Evolutionary conservation across 805 yeast species (phyloP).

Genomic region (Yamadazyma olivae): DNA sequence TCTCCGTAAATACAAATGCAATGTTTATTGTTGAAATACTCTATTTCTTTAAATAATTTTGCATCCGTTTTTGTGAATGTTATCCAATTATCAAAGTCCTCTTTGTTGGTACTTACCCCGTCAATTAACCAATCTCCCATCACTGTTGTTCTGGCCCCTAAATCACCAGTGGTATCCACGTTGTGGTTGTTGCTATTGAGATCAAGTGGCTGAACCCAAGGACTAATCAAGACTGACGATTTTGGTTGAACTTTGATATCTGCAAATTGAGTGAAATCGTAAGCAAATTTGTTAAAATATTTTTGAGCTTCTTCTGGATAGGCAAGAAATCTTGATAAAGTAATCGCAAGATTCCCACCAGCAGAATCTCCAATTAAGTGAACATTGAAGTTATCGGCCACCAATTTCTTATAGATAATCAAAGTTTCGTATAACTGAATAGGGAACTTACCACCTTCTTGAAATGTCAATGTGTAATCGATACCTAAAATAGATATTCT

Average conservation of each 20-base stretch:
- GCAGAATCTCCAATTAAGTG: conserved; percentile 42
- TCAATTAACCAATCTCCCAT: conserved; percentile 34
- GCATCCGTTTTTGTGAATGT: conserved; percentile 22
- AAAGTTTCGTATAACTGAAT: conserved; percentile 29
- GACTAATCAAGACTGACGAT: conserved; percentile 26
- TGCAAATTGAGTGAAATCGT: conserved; percentile 11
- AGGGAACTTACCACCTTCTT: conserved; percentile 29
- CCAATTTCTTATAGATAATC: conserved; percentile 21
- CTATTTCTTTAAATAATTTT: conserved; percentile 23
- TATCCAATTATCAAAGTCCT: conserved; percentile 11
- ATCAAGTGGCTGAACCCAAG: conserved; percentile 34
- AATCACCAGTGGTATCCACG: conserved; percentile 25
- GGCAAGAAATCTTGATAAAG: conserved; percentile 20
- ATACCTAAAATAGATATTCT: conserved; percentile 24
- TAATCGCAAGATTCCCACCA: conserved; percentile 35
- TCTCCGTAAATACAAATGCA: conserved; percentile 28
- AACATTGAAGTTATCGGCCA: conserved; percentile 24
- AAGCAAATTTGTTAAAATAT: conserved; percentile 16
- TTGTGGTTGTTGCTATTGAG: conserved; percentile 17
- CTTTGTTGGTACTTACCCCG: conserved; percentile 14
- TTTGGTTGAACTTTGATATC: conserved; percentile 21
- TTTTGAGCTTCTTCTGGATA: conserved; percentile 27
- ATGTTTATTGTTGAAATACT: conserved; percentile 19
- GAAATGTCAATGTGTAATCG: conserved; percentile 29
- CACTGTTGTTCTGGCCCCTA: conserved; percentile 23